Evolutionary conservation across 768 basidiomycete species (phyloP).

Genomic region (Lactarius sp.): DNA sequence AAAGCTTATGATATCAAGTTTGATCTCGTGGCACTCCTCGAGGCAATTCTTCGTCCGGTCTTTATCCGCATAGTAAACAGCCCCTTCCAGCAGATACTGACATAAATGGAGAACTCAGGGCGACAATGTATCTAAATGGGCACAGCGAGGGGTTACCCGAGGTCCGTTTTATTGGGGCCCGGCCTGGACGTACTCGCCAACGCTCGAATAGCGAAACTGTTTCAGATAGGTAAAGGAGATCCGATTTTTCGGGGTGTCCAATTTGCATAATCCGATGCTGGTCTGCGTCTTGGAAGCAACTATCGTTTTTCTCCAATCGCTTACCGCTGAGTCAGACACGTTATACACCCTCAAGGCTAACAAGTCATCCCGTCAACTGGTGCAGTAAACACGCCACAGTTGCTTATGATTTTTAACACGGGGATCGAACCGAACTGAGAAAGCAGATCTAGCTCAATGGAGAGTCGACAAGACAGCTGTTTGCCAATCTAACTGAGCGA

Average conservation of each 20-base stretch:
- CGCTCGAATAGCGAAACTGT: constrained; percentile 1
- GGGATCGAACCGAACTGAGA: constrained; percentile 8
- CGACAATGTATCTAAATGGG: not conserved
- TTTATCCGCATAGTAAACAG: too few relatives aligned
- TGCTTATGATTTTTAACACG: constrained; percentile 28
- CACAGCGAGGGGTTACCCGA: constrained; percentile 9
- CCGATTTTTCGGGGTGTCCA: constrained; percentile 5
- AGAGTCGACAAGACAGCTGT: constrained; percentile 9
- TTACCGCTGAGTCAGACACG: not conserved
- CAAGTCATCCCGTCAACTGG: constrained; percentile 25
- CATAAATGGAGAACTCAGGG: too few relatives aligned
- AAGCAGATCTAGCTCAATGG: constrained; percentile 24
- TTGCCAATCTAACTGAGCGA: constrained; percentile 12
- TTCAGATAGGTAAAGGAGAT: not conserved
- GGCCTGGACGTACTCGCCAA: constrained; percentile 10
- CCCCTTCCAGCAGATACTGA: too few relatives aligned
- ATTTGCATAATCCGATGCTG: not conserved
- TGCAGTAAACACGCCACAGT: constrained; percentile 26
- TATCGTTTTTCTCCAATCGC: not conserved
- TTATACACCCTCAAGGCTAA: constrained; percentile 3
- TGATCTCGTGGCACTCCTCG: too few relatives aligned
- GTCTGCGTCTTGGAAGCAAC: not conserved
- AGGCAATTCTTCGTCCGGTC: too few relatives aligned
- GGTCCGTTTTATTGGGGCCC: not conserved
- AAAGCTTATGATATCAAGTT: too few relatives aligned